These are phyloP conservation scores for Ogataea paradorogensis DNA, from an alignment of 805 yeast genomes.

Conservation along the genomic window DNA sequence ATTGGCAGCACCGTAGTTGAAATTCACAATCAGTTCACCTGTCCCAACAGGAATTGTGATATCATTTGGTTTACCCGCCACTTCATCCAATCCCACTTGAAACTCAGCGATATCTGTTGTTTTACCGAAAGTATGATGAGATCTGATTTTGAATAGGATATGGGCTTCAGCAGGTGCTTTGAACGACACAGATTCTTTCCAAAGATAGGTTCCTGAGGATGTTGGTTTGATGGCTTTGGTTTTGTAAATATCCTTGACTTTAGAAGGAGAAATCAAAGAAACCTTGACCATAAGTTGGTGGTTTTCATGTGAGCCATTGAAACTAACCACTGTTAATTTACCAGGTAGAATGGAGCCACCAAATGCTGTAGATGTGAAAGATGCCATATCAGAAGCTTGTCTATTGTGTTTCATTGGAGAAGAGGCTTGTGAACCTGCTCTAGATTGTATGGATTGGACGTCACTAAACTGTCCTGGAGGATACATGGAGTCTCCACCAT, in stretches of 20 bases:
- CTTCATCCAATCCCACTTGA: slow-evolving; percentile 49
- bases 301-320: slow-evolving; percentile 19
- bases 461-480: slow-evolving; percentile 31
- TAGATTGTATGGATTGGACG: slow-evolving; percentile 37
- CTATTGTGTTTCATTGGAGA: slow-evolving; percentile 17
- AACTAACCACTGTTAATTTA: slow-evolving; percentile 45
- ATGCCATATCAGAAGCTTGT: slow-evolving; percentile 31
- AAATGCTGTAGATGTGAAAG: slow-evolving; percentile 36
- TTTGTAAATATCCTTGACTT: slow-evolving; percentile 58
- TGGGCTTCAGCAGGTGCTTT: slow-evolving; percentile 61
- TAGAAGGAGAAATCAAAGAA: slow-evolving; percentile 36
- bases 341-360: slow-evolving; percentile 49
- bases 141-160: slow-evolving; percentile 57
- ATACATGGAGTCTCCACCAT: slow-evolving; percentile 11
- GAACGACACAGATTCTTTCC: slow-evolving; percentile 68
- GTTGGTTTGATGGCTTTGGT: slow-evolving; percentile 56
- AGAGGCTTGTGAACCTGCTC: slow-evolving; percentile 16
- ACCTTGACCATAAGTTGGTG: slow-evolving; percentile 51
- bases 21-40: slow-evolving; percentile 37
- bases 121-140: slow-evolving; percentile 73
- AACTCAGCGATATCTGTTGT: slow-evolving; percentile 62
- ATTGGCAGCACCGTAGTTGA: slow-evolving; percentile 30
- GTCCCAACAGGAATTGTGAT: slow-evolving; percentile 39
- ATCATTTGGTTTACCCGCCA: slow-evolving; percentile 44
- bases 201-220: slow-evolving; percentile 43